phyloP scores from a whole-genome alignment of 192 early-diverging fungal species.

The Gorgonomyces haynaldii region DNA sequence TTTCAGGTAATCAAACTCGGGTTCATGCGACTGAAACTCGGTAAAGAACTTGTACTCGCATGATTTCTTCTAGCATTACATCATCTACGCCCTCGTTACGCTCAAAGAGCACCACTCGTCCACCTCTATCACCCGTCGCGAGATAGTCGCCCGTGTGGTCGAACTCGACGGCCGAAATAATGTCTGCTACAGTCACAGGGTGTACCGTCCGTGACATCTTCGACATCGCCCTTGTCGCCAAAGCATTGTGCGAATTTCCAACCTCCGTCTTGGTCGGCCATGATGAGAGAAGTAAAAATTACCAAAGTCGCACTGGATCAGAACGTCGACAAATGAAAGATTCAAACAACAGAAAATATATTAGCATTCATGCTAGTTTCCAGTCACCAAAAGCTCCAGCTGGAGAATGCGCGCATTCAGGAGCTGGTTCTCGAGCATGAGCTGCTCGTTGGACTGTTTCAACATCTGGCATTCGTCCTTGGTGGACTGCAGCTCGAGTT shows the following conservation, averaged over 20 bases:
- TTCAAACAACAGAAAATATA: too few species aligned
- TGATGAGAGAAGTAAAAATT: not conserved
- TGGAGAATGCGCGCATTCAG: too few species aligned
- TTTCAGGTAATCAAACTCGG: constrained; percentile 99
- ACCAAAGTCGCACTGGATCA: not conserved
- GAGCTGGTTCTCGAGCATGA: too few species aligned
- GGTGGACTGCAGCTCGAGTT: too few species aligned
- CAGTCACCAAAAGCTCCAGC: too few species aligned
- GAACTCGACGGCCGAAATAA: constrained; percentile 97
- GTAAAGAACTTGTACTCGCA: constrained; percentile 99
- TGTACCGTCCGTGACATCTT: constrained; percentile 98
- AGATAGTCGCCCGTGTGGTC: constrained; percentile 94
- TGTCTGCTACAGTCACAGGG: constrained; percentile 63
- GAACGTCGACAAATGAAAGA: not conserved
- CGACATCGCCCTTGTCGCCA: constrained; percentile 96
- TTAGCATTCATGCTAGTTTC: too few species aligned
- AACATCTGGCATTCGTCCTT: too few species aligned
- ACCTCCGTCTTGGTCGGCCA: constrained; percentile 29
- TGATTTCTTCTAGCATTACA: constrained; percentile 73
- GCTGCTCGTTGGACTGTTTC: too few species aligned
- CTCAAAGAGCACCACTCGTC: constrained; percentile 96
- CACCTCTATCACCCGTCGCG: constrained; percentile 95
- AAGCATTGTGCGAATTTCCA: constrained; percentile 95
- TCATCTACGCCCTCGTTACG: constrained; percentile 77
- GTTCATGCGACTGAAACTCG: constrained; percentile 99